These are phyloP conservation scores for Musa itinerans DNA, from an alignment of 176 grass and related monocot species.

Conservation along the genomic window DNA sequence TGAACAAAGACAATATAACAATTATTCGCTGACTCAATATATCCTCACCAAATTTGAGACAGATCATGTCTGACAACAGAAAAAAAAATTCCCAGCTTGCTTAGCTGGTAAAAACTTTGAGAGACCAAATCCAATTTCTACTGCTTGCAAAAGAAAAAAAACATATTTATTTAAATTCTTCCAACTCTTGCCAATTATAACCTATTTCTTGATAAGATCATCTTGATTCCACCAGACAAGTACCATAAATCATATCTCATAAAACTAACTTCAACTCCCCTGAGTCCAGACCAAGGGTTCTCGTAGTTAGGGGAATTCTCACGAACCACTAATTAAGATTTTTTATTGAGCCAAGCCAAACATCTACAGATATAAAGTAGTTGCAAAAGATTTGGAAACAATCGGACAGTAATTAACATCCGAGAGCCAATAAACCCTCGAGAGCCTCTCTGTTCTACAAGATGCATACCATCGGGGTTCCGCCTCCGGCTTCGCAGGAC, in stretches of 20 bases:
- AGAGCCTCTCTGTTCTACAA: background rate
- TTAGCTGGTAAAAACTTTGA: background rate
- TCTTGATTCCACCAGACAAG: background rate
- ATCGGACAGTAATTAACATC: too few relatives aligned
- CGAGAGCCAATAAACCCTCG: too few relatives aligned
- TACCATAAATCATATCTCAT: background rate
- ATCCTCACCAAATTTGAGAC: background rate
- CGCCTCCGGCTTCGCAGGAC: slow-evolving; percentile 48
- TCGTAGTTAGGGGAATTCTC: too few relatives aligned
- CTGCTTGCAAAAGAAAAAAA: too few relatives aligned
- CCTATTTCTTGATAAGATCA: background rate
- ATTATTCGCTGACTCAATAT: background rate
- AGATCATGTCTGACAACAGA: too few relatives aligned
- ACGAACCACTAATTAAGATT: too few relatives aligned
- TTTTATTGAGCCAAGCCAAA: too few relatives aligned
- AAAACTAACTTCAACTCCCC: background rate
- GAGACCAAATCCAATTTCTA: too few relatives aligned
- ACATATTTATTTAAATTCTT: background rate
- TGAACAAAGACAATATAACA: slow-evolving; percentile 17
- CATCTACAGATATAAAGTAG: too few relatives aligned
- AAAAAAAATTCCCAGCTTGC: too few relatives aligned
- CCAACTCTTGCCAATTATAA: background rate
- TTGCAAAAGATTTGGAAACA: too few relatives aligned
- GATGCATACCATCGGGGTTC: slow-evolving; percentile 21
- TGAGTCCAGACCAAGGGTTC: background rate